Evolutionary conservation across 306 rosid genomes (phyloP).

Genomic region (Cicer pinnatifidum): DNA sequence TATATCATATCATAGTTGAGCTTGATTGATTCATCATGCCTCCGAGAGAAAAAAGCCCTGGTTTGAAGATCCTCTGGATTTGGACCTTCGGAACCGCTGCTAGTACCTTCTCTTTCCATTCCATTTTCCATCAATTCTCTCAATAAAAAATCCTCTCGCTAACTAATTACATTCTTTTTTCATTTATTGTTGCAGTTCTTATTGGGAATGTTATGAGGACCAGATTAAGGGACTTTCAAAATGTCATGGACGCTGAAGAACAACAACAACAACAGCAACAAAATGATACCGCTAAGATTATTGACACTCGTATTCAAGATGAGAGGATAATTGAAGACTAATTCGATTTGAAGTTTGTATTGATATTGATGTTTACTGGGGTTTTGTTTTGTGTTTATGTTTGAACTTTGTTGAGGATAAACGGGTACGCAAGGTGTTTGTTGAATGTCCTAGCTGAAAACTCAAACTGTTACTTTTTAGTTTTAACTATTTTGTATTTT

Average conservation of each 20-base stretch:
- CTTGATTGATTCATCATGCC: not conserved
- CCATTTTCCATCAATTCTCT: not conserved
- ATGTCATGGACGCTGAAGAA: slow-evolving; percentile 45
- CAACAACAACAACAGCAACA: slow-evolving; percentile 40
- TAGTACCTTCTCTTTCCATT: not conserved
- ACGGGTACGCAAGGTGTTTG: slow-evolving; percentile 52
- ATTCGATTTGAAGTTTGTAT: not conserved
- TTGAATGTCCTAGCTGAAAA: slow-evolving; percentile 50
- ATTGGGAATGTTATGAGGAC: slow-evolving; percentile 62
- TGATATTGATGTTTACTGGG: not conserved
- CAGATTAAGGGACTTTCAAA: slow-evolving; percentile 65
- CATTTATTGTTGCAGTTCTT: slow-evolving; percentile 51
- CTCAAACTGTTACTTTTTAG: not conserved
- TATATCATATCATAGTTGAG: too few species aligned
- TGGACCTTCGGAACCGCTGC: slow-evolving; percentile 18
- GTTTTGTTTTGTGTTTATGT: not conserved
- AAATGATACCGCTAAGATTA: slow-evolving; percentile 36
- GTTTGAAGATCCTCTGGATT: slow-evolving; percentile 13
- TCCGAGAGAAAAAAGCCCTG: slow-evolving; percentile 9
- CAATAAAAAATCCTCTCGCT: not conserved
- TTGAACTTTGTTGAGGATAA: not conserved
- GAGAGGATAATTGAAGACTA: slow-evolving; percentile 38
- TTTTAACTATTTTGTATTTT: too few species aligned
- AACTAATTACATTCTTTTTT: not conserved
- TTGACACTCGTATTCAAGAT: slow-evolving; percentile 44